Evolutionary conservation across 495 filamentous ascomycete species (phyloP).

Genomic region (Letharia columbiana): DNA sequence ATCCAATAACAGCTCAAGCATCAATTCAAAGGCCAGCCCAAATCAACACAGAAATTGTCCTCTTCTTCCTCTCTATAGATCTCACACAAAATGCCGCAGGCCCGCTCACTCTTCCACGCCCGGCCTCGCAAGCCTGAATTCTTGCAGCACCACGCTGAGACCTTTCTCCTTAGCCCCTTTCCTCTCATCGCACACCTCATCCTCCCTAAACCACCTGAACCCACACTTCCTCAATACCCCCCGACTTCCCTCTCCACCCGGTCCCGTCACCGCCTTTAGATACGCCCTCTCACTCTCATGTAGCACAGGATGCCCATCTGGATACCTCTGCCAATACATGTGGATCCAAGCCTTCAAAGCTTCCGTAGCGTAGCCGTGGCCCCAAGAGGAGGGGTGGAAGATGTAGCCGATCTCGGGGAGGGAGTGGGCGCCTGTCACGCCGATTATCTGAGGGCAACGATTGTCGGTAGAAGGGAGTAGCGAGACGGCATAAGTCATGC

Average conservation of each 20-base stretch:
- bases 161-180: not conserved
- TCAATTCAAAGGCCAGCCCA: not conserved
- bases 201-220: conserved; percentile 1
- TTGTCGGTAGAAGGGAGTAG: not conserved
- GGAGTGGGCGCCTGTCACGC: conserved; percentile 4
- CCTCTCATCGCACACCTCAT: not conserved
- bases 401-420: conserved; percentile 34
- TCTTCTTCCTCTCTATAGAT: not conserved
- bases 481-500: not conserved
- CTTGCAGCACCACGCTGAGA: not conserved
- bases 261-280: conserved; percentile 2
- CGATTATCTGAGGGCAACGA: conserved; percentile 4
- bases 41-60: not conserved
- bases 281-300: not conserved
- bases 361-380: conserved; percentile 33
- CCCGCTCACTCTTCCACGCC: not conserved
- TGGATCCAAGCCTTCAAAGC: conserved; percentile 29
- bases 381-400: conserved; percentile 30
- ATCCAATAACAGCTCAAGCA: not conserved
- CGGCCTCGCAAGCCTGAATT: conserved; percentile 2
- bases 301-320: conserved; percentile 21
- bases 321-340: conserved; percentile 27
- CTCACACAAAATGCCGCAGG: not conserved
- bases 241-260: not conserved
- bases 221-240: conserved; percentile 6